Conservation (phyloP, 345 rosid species). For the Carallia pectinifolia region DNA sequence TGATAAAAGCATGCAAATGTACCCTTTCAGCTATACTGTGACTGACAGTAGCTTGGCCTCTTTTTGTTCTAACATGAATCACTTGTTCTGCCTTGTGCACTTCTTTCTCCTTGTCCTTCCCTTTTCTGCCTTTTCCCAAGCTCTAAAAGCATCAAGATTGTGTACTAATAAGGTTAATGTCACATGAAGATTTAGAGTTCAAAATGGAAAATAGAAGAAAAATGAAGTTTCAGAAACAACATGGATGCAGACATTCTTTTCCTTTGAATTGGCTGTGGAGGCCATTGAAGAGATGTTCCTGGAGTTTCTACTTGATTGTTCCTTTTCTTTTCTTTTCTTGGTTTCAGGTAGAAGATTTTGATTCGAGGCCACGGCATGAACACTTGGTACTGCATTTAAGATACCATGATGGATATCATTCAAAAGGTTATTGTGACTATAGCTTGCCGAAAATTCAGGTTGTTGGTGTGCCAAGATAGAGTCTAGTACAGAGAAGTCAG, state of each 20-base stretch:
- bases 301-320: conserved; percentile 24
- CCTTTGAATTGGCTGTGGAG: conserved; percentile 17
- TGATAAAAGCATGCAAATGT: background rate
- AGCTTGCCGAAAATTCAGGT: conserved; percentile 13
- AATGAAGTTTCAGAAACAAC: background rate
- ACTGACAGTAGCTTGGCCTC: conserved; percentile 69
- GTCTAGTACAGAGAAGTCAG: conserved; percentile 24
- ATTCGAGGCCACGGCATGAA: conserved; percentile 4
- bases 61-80: conserved; percentile 53
- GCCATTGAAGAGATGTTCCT: conserved; percentile 23
- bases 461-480: conserved; percentile 32
- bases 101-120: conserved; percentile 16
- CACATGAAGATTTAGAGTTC: no score
- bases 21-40: conserved; percentile 67
- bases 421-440: conserved; percentile 3
- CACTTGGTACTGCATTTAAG: conserved; percentile 11
- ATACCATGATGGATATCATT: conserved; percentile 10
- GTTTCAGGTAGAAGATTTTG: conserved; percentile 21
- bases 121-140: conserved; percentile 16
- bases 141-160: conserved; percentile 7
- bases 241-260: conserved; percentile 23
- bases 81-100: conserved; percentile 11
- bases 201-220: background rate
- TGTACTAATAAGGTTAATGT: background rate
- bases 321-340: conserved; percentile 26